Conservation (phyloP, 1,284 basidiomycete genomes). For the Grifola frondosa region DNA sequence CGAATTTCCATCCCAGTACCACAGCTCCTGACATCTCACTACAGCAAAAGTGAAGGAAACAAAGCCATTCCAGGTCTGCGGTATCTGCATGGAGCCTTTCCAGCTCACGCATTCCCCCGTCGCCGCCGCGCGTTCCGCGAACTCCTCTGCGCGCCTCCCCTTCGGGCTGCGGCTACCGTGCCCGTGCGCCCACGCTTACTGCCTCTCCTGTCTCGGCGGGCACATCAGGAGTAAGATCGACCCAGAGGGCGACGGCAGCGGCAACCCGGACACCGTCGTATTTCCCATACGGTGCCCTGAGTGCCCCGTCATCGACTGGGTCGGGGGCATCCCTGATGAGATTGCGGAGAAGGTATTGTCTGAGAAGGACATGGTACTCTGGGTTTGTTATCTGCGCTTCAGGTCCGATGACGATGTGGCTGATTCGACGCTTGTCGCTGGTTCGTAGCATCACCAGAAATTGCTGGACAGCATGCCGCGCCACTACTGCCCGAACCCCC, state of each 20-base stretch:
- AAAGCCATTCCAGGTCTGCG: slow-evolving; percentile 28
- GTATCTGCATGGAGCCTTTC: slow-evolving; percentile 42
- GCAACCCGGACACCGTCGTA: slow-evolving; percentile 29
- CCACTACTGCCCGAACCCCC: slow-evolving; percentile 40
- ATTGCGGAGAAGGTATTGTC: slow-evolving; percentile 34
- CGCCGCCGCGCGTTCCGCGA: slow-evolving; percentile 34
- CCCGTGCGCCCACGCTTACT: slow-evolving; percentile 37
- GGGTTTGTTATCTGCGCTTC: slow-evolving; percentile 27
- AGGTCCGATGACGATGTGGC: not conserved
- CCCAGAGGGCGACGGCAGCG: slow-evolving; percentile 33
- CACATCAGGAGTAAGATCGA: slow-evolving; percentile 40
- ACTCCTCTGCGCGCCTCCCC: slow-evolving; percentile 35
- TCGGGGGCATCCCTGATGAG: slow-evolving; percentile 36
- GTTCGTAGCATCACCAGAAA: slow-evolving; percentile 36
- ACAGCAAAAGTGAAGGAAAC: not conserved
- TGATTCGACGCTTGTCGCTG: not conserved
- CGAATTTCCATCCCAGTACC: too few species aligned
- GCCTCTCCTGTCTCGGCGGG: slow-evolving; percentile 34
- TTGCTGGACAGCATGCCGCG: slow-evolving; percentile 38
- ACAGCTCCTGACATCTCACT: not conserved
- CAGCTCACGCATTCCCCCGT: slow-evolving; percentile 37
- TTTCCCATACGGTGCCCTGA: slow-evolving; percentile 44
- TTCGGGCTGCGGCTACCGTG: slow-evolving; percentile 40
- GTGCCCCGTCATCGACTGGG: slow-evolving; percentile 33
- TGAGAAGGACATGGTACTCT: slow-evolving; percentile 35